These are phyloP conservation scores for Silene uniflora DNA, from an alignment of 148 eudicot species.

Conservation along the genomic window DNA sequence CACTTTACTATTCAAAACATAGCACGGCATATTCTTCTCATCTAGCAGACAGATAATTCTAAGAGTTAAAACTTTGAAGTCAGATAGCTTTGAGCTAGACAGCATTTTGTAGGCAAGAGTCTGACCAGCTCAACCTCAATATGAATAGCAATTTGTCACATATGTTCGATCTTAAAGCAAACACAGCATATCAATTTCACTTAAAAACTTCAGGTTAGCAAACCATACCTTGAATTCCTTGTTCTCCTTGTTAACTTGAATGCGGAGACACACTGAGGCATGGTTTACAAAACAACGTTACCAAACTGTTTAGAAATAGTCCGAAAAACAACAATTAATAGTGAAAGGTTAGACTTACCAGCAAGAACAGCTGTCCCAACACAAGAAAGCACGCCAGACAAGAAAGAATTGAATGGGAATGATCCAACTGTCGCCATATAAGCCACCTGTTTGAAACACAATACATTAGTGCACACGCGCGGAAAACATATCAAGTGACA, in stretches of 20 bases:
- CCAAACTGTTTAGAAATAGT: not conserved
- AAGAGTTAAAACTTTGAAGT: no score
- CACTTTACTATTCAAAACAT: not conserved
- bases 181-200: not conserved
- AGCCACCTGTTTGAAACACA: constrained; percentile 52
- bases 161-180: not conserved
- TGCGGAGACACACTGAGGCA: constrained; percentile 77
- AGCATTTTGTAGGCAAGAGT: not conserved
- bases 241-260: constrained; percentile 97
- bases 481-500: not conserved
- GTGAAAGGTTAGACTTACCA: constrained; percentile 45
- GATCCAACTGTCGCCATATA: constrained; percentile 96
- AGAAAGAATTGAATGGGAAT: constrained; percentile 95
- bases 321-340: not conserved
- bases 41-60: no score
- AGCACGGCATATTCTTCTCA: not conserved
- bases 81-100: no score
- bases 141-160: not conserved
- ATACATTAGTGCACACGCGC: not conserved
- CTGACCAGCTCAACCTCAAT: not conserved
- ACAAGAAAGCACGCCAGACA: constrained; percentile 94
- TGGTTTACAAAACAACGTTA: not conserved
- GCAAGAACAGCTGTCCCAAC: constrained; percentile 97
- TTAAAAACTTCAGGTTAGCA: not conserved
- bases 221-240: constrained; percentile 90